Evolutionary conservation across 306 rosid genomes (phyloP), one percentile per base, ranked within the genome.

Genomic region (Ochetophila trinervis): DNA sequence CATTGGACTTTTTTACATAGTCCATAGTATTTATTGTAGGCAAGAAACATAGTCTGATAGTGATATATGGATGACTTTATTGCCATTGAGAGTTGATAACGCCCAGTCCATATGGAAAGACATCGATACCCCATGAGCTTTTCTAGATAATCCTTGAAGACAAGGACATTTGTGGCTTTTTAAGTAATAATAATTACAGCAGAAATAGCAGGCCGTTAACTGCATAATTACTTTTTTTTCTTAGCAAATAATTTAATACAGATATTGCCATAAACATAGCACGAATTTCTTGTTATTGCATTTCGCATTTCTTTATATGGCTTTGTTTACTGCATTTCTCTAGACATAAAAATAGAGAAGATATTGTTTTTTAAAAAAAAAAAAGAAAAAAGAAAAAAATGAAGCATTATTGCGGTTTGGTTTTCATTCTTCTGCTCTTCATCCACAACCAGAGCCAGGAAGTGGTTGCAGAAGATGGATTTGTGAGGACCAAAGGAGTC

Each of bases 401-500:
- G 88, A 77, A 47, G 80, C 54, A 7, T 2, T 75, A 61, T 57
- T 10, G 65, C 62, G 69, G 79, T 66, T 27, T 82, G 60, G 62
- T 75, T 75, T 48, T 88, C 27, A 17, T 83, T 5, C 61, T 68
- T 66, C 49, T 87, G 2, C 56, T 34, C 35, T 68, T 73, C 16
- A 59, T 80, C 40, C 70, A 63, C 49, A 65, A 68, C 44, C 60
- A 51, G 16, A 68, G 73, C 44, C 60, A 51, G 16, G 66, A 71
- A 40, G 91, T 69, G 0, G 45, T 61, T 73, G 86, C 83, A 65
- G 87, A 78, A 18, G 91, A 47, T 55, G 97, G 81, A 64, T 94
- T 88, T 69, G 91, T 94, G 70, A 84, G 53, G 66, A 71, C 84
- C 60, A 88, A 70, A 66, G 99, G 99, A 45, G 77, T 83, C 10